A percentile compares a stretch with the other conserved stretches of the same genome.
phyloP scores from a whole-genome alignment of 208 protist species.

The Wallacemonas sp. region DNA sequence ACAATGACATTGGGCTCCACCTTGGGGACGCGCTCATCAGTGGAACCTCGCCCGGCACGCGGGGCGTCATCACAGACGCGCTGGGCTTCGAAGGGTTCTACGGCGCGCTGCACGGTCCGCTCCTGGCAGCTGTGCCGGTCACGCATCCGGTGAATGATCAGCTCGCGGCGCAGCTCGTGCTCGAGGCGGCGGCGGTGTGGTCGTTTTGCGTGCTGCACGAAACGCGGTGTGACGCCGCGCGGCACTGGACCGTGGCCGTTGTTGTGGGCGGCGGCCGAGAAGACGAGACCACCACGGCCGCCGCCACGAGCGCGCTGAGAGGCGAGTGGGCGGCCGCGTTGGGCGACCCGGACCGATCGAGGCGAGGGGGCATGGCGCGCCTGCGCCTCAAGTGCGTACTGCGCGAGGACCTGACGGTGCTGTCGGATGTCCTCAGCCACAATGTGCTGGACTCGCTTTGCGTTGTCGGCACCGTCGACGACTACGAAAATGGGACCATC shows the following conservation, averaged over 20 bases:
- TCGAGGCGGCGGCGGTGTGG: neutral
- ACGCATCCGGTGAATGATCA: neutral
- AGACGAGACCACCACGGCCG: neutral
- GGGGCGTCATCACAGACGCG: slow-evolving; percentile 18
- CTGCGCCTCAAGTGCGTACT: neutral
- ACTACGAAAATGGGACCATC: neutral
- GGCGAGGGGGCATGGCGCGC: neutral
- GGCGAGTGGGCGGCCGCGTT: neutral
- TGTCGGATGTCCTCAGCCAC: neutral
- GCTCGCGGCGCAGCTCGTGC: slow-evolving; percentile 5
- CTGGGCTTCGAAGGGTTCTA: slow-evolving; percentile 41
- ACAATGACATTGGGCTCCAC: slow-evolving; percentile 28
- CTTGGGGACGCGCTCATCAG: slow-evolving; percentile 19
- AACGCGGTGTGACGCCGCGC: slow-evolving; percentile 4
- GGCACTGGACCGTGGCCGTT: neutral
- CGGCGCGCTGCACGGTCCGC: neutral
- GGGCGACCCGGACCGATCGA: neutral
- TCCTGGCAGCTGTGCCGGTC: neutral
- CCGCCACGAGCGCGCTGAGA: neutral
- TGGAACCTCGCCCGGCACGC: slow-evolving; percentile 8
- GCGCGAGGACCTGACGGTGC: neutral
- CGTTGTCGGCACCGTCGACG: neutral
- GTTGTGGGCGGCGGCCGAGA: neutral
- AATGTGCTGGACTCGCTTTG: neutral
- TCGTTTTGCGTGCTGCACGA: slow-evolving; percentile 7